Evolutionary conservation across 768 basidiomycete species (phyloP).

Genomic region (Boletus rufocinnamomeus): DNA sequence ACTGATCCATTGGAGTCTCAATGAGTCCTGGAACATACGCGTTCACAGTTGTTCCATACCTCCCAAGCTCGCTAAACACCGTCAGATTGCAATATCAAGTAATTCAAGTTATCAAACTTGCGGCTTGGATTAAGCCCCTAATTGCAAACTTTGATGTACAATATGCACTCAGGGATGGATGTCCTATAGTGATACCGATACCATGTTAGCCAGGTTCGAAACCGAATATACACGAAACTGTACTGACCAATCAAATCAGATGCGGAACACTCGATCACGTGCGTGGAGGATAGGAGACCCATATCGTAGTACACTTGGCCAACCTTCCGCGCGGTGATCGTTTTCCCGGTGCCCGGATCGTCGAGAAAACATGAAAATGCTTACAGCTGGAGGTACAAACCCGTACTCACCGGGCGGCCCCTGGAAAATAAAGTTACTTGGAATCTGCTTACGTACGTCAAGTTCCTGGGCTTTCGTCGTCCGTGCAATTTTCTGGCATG

Average conservation of each 20-base stretch:
- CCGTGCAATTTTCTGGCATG: conserved; percentile 53
- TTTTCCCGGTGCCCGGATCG: conserved; percentile 59
- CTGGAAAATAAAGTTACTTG: conserved; percentile 69
- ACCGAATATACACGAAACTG: not conserved
- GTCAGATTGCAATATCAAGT: not conserved
- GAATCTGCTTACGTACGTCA: conserved; percentile 54
- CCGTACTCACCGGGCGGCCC: conserved; percentile 61
- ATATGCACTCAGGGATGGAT: conserved; percentile 33
- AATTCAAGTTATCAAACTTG: conserved; percentile 15
- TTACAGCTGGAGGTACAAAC: too few relatives aligned
- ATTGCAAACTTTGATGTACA: conserved; percentile 45
- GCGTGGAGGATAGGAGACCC: conserved; percentile 50
- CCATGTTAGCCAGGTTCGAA: not conserved
- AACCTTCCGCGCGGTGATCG: conserved; percentile 61
- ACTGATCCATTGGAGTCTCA: conserved; percentile 34
- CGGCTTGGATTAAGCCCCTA: conserved; percentile 42
- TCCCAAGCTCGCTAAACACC: conserved; percentile 36
- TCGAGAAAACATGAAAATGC: not conserved
- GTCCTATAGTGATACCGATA: conserved; percentile 28
- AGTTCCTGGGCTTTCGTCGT: conserved; percentile 42
- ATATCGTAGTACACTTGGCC: conserved; percentile 65
- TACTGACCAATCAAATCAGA: conserved; percentile 70
- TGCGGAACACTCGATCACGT: conserved; percentile 70
- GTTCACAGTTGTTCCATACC: conserved; percentile 36
- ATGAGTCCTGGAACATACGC: conserved; percentile 38